Percentiles rank a stretch among this genome's conserved stretches.
phyloP scores from a whole-genome alignment of 2,329 filamentous ascomycete genomes.

The Hypocrella siamensis region DNA sequence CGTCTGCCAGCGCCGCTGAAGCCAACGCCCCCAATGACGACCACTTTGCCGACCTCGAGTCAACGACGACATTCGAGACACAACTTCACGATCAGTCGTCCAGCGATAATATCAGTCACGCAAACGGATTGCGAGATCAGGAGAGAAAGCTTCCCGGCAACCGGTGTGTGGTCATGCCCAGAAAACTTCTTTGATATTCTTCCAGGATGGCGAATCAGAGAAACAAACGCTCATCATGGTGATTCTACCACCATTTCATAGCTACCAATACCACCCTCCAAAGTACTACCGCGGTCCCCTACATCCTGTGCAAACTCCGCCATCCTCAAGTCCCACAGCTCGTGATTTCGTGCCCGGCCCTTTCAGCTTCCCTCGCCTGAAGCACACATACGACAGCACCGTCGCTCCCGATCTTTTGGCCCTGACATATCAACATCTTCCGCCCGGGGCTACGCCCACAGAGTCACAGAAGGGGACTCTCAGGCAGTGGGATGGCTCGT shows the following conservation, averaged over 20 bases:
- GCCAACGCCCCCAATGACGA: slow-evolving; percentile 9
- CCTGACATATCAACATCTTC: slow-evolving; percentile 72
- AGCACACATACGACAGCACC: slow-evolving; percentile 80
- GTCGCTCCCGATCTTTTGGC: slow-evolving; percentile 79
- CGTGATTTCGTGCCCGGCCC: slow-evolving; percentile 82
- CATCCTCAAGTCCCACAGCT: slow-evolving; percentile 71
- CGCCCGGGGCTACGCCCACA: slow-evolving; percentile 52
- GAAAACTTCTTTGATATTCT: too few relatives aligned
- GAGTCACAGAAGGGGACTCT: slow-evolving; percentile 45
- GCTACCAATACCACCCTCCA: slow-evolving; percentile 89
- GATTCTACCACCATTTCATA: too few relatives aligned
- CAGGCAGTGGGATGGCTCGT: slow-evolving; percentile 75
- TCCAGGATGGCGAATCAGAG: too few relatives aligned
- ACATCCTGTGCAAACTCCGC: slow-evolving; percentile 83
- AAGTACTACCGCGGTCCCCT: slow-evolving; percentile 90
- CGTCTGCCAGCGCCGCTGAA: slow-evolving; percentile 27
- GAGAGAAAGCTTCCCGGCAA: slow-evolving; percentile 27
- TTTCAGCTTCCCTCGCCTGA: slow-evolving; percentile 72
- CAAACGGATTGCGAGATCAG: slow-evolving; percentile 18
- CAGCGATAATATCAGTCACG: slow-evolving; percentile 24
- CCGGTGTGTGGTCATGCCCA: too few relatives aligned
- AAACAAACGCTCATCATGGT: too few relatives aligned
- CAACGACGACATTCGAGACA: slow-evolving; percentile 29
- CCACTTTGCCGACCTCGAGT: slow-evolving; percentile 32
- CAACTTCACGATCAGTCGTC: slow-evolving; percentile 22